A percentile compares a stretch with the other conserved stretches of the same genome.
Evolutionary conservation across 495 filamentous ascomycete species (phyloP).

Genomic region (Hypoxylon fuscum): DNA sequence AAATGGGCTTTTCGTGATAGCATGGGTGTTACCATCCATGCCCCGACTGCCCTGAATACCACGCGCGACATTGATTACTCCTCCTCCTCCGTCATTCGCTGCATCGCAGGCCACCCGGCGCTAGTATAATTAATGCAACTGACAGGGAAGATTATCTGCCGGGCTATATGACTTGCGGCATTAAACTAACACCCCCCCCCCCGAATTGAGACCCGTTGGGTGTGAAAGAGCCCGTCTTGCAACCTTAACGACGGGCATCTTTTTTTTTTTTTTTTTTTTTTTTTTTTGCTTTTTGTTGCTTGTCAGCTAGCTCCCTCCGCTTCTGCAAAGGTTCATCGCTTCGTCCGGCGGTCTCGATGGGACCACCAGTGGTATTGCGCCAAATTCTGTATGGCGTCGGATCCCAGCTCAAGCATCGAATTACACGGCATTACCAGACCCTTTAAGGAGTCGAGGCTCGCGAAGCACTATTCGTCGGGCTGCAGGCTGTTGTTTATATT

Average conservation of each 20-base stretch:
- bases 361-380: constrained; percentile 29
- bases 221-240: too few relatives aligned
- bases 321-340: constrained; percentile 18
- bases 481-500: constrained; percentile 12
- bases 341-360: constrained; percentile 15
- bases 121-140: constrained; percentile 25
- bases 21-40: constrained; percentile 22
- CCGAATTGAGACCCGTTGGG: too few relatives aligned
- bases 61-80: constrained; percentile 36
- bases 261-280: constrained; percentile 11
- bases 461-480: constrained; percentile 21
- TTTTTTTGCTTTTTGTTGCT: constrained; percentile 16
- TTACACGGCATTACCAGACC: constrained; percentile 25
- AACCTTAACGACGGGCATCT: neutral
- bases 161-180: constrained; percentile 16
- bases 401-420: constrained; percentile 34
- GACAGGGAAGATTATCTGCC: constrained; percentile 26
- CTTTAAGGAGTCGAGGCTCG: constrained; percentile 12
- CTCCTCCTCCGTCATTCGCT: constrained; percentile 31
- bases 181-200: constrained; percentile 19
- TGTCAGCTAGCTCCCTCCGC: constrained; percentile 21
- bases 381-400: constrained; percentile 36
- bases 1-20: constrained; percentile 36
- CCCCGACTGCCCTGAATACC: constrained; percentile 21
- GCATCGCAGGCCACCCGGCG: constrained; percentile 12